Conservation (phyloP, 1,139 yeast species). For the Yamadazyma conglobata region DNA sequence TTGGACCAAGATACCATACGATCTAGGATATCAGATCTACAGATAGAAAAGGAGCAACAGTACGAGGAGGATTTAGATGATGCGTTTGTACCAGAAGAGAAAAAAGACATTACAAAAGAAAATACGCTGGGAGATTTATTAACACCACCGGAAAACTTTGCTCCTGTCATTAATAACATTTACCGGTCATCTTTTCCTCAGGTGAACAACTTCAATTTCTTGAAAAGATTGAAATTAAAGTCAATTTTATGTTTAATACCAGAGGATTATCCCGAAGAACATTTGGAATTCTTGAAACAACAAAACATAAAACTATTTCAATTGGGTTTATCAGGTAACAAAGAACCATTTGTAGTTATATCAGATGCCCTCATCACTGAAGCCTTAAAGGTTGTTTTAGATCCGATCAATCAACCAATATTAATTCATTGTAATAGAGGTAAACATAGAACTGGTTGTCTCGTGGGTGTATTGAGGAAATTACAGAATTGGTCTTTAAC, state of each 20-base stretch:
- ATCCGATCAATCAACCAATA: slow-evolving; percentile 87
- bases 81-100: slow-evolving; percentile 31
- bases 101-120: slow-evolving; percentile 19
- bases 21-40: slow-evolving; percentile 28
- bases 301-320: slow-evolving; percentile 72
- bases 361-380: slow-evolving; percentile 73
- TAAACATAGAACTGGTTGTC: slow-evolving; percentile 93
- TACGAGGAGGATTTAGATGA: slow-evolving; percentile 47
- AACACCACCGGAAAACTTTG: slow-evolving; percentile 89
- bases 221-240: slow-evolving; percentile 59
- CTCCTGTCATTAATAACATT: slow-evolving; percentile 74
- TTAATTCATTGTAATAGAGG: slow-evolving; percentile 95
- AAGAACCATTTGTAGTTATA: slow-evolving; percentile 88
- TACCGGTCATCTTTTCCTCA: slow-evolving; percentile 91
- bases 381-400: slow-evolving; percentile 75
- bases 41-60: slow-evolving; percentile 15
- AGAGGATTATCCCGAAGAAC: slow-evolving; percentile 84
- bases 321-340: slow-evolving; percentile 92
- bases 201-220: slow-evolving; percentile 70
- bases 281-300: slow-evolving; percentile 55
- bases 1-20: slow-evolving; percentile 32
- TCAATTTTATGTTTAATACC: slow-evolving; percentile 83
- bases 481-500: slow-evolving; percentile 90
- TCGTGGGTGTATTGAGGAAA: slow-evolving; percentile 86
- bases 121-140: slow-evolving; percentile 13